Evolutionary conservation across 352 stramenopile genomes (phyloP).

Genomic region (Albugo candida): DNA sequence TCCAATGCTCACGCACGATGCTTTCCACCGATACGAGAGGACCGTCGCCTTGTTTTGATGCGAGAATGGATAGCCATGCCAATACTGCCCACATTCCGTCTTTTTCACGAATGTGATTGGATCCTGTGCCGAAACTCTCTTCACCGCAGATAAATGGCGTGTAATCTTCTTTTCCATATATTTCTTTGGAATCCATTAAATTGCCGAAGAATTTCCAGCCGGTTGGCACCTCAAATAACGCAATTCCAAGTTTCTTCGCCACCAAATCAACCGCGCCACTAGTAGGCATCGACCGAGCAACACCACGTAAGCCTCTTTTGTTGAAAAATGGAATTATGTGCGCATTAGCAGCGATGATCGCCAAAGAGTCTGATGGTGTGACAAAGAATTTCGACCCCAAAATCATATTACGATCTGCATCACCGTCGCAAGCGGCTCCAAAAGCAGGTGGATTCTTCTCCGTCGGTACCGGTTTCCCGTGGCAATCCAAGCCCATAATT

Average conservation of each 20-base stretch:
- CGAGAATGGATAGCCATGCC: conserved; percentile 97
- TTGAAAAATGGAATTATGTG: conserved; percentile 94
- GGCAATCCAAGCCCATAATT: conserved; percentile 86
- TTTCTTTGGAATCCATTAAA: conserved; percentile 95
- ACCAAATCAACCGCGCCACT: conserved; percentile 95
- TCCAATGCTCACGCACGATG: conserved; percentile 93
- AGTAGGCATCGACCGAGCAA: conserved; percentile 97
- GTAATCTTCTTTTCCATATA: conserved; percentile 93
- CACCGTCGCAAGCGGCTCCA: conserved; percentile 94
- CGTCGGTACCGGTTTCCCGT: conserved; percentile 55
- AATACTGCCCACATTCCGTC: conserved; percentile 98
- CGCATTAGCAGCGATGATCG: conserved; percentile 95
- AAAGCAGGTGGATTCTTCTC: conserved; percentile 71
- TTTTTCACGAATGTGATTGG: conserved; percentile 99
- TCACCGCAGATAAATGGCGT: conserved; percentile 98
- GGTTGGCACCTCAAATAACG: conserved; percentile 95
- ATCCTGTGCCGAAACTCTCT: conserved; percentile 96
- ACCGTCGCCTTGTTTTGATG: conserved; percentile 67
- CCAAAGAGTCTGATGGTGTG: conserved; percentile 95
- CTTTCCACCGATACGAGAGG: conserved; percentile 91
- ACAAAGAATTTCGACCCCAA: conserved; percentile 96
- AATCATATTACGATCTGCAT: conserved; percentile 99
- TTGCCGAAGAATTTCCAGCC: conserved; percentile 99
- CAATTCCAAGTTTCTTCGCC: conserved; percentile 86
- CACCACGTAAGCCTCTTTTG: conserved; percentile 83